A percentile compares a stretch with the other conserved stretches of the same genome.
phyloP scores from a whole-genome alignment of 139 green algal species.

The Eudorina sp. region DNA sequence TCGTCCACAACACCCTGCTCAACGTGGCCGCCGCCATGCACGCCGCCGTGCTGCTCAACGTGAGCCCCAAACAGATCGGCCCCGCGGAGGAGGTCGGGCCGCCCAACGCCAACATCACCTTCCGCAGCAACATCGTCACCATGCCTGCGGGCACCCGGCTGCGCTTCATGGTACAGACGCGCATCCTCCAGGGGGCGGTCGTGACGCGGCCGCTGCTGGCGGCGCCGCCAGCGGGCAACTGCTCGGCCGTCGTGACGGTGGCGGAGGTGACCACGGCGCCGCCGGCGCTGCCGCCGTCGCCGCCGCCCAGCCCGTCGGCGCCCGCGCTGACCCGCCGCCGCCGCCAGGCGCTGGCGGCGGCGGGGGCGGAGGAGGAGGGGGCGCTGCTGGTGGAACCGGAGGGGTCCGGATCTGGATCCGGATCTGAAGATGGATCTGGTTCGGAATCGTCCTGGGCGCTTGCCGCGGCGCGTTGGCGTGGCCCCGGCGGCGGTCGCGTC shows the following conservation, averaged over 20 bases:
- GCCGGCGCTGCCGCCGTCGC: neutral
- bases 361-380: neutral
- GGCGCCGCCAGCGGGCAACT: neutral
- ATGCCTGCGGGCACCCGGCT: neutral
- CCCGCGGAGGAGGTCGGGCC: neutral
- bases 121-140: conserved; percentile 45
- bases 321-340: neutral
- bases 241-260: neutral
- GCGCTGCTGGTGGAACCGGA: too few species aligned
- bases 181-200: conserved; percentile 35
- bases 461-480: neutral
- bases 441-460: too few species aligned
- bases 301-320: neutral
- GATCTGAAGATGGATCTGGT: too few species aligned
- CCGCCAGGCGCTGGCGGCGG: neutral
- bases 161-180: conserved; percentile 20
- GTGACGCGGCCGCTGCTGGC: conserved; percentile 5
- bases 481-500: neutral
- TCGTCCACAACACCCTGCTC: conserved; percentile 46
- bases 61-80: conserved; percentile 39
- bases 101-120: conserved; percentile 53
- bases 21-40: conserved; percentile 37
- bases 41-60: conserved; percentile 36
- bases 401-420: too few species aligned
- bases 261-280: neutral